A percentile compares a stretch with the other conserved stretches of the same genome.
Evolutionary conservation across 257 asterid species (phyloP).

Genomic region (Solanum neorickii): DNA sequence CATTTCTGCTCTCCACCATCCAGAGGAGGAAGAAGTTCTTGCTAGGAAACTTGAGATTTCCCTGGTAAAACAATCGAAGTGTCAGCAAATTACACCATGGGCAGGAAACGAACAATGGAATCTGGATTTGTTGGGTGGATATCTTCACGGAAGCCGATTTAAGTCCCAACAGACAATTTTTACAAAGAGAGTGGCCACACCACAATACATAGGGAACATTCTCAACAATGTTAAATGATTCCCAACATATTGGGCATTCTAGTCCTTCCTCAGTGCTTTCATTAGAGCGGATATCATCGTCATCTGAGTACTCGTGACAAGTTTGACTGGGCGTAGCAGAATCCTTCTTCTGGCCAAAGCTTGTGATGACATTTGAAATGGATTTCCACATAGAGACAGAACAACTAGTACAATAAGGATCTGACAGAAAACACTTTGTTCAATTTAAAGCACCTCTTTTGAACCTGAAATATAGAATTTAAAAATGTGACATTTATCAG

Average conservation of each 20-base stretch:
- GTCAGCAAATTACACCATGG: constrained; percentile 91
- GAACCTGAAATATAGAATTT: background rate
- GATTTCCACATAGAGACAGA: constrained; percentile 61
- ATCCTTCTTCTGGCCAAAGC: constrained; percentile 50
- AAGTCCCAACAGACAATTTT: constrained; percentile 72
- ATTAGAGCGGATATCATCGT: constrained; percentile 59
- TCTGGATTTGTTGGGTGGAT: constrained; percentile 51
- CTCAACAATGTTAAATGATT: constrained; percentile 86
- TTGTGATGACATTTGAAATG: constrained; percentile 45
- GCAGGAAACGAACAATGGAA: constrained; percentile 72
- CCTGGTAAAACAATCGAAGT: constrained; percentile 54
- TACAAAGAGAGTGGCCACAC: constrained; percentile 95
- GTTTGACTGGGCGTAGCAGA: constrained; percentile 23
- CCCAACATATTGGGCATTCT: constrained; percentile 97
- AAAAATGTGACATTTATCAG: background rate
- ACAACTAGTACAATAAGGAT: background rate
- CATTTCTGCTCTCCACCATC: constrained; percentile 93
- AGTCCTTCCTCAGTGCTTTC: constrained; percentile 66
- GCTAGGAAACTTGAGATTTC: constrained; percentile 66
- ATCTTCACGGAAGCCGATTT: constrained; percentile 51
- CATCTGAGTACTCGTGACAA: constrained; percentile 49
- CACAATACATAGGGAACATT: constrained; percentile 81
- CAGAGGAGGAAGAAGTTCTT: constrained; percentile 80
- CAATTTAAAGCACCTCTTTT: background rate
- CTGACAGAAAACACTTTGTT: background rate